Evolutionary conservation across 495 filamentous ascomycete genomes (phyloP).

Genomic region (Bacidia gigantensis): DNA sequence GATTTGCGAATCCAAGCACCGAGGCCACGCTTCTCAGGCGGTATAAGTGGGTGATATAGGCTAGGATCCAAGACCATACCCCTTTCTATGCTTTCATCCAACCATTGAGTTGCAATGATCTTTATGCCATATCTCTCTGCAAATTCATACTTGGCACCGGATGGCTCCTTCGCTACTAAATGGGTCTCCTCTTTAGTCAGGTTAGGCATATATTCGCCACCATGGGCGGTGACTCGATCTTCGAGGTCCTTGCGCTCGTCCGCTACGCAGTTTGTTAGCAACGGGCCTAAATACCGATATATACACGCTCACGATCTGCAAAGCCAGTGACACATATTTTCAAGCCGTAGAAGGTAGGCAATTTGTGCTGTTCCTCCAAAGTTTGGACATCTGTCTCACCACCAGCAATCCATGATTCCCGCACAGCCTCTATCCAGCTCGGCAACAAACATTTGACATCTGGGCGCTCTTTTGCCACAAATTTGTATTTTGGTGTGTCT

Average conservation of each 20-base stretch:
- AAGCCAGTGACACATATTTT: constrained; percentile 85
- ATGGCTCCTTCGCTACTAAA: constrained; percentile 63
- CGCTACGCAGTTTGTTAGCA: constrained; percentile 31
- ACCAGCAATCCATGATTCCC: constrained; percentile 68
- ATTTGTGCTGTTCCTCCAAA: constrained; percentile 45
- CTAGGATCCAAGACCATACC: constrained; percentile 88
- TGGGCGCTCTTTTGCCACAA: constrained; percentile 75
- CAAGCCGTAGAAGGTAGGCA: constrained; percentile 50
- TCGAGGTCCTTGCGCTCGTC: constrained; percentile 53
- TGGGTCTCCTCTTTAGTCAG: constrained; percentile 77
- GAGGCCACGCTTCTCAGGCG: constrained; percentile 53
- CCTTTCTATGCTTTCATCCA: constrained; percentile 67
- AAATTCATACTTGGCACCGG: constrained; percentile 78
- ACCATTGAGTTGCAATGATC: constrained; percentile 71
- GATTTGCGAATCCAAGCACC: constrained; percentile 54
- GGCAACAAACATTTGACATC: constrained; percentile 71
- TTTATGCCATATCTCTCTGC: constrained; percentile 67
- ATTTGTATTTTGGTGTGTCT: constrained; percentile 83
- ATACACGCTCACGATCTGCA: constrained; percentile 51
- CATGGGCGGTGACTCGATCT: constrained; percentile 48
- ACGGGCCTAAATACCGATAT: neutral
- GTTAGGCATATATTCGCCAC: constrained; percentile 72
- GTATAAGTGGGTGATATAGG: constrained; percentile 60
- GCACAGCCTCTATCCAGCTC: constrained; percentile 74
- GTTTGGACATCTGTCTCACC: constrained; percentile 60